phyloP scores from a whole-genome alignment of 192 early-diverging fungal genomes.

The Coemansia sp. region DNA sequence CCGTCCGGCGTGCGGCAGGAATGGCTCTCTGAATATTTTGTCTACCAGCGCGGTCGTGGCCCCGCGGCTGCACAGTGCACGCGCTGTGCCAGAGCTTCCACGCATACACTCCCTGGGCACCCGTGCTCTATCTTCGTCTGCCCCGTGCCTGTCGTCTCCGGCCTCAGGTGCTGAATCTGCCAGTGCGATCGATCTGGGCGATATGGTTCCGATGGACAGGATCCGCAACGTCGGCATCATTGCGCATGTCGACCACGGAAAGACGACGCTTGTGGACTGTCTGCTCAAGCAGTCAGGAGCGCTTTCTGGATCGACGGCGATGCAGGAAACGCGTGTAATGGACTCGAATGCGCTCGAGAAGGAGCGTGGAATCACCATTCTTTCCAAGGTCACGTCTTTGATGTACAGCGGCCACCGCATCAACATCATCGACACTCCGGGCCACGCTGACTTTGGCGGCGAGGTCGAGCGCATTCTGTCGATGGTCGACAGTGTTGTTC shows the following conservation, averaged over 20 bases:
- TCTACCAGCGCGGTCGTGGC: neutral
- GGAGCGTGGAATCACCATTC: conserved; percentile 89
- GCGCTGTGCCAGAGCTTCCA: conserved; percentile 4
- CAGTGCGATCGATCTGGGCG: conserved; percentile 34
- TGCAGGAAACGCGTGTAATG: conserved; percentile 76
- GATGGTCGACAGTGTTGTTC: conserved; percentile 85
- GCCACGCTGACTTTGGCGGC: conserved; percentile 68
- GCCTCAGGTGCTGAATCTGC: neutral
- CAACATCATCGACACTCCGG: conserved; percentile 90
- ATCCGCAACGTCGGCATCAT: conserved; percentile 61
- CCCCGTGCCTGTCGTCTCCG: neutral
- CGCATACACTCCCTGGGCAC: neutral
- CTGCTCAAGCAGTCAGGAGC: conserved; percentile 61
- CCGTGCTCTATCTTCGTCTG: neutral
- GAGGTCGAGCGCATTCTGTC: conserved; percentile 87
- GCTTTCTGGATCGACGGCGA: conserved; percentile 55
- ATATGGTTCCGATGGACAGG: conserved; percentile 49
- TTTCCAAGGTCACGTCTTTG: conserved; percentile 79
- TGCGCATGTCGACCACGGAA: conserved; percentile 89
- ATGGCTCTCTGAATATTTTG: neutral
- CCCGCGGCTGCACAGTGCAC: neutral
- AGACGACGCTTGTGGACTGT: conserved; percentile 71
- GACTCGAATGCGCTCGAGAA: conserved; percentile 81
- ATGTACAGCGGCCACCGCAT: conserved; percentile 74
- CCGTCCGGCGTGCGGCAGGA: conserved; percentile 9